Evolutionary conservation across 2,329 filamentous ascomycete genomes (phyloP), one percentile per base, ranked within the genome.

Genomic region (Diplodia intermedia): DNA sequence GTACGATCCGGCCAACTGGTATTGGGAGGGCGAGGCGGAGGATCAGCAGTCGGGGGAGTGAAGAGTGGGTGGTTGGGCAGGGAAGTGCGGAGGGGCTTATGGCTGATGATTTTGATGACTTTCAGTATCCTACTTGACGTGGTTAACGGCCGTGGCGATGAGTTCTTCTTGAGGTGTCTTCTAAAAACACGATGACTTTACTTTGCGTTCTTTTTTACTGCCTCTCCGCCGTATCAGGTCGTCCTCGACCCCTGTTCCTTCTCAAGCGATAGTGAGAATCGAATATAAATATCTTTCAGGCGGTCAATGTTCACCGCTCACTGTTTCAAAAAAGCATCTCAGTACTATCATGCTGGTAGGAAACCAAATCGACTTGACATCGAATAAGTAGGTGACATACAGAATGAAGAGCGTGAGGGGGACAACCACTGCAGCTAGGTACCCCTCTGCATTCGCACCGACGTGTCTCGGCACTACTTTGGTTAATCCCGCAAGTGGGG

Each of bases 1-100:
- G 20, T 65, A 38, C n/a, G 49, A 65, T 43, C 62, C 62, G n/a
- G 53, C 52, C 18, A 40, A 65, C 15, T 50, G 29, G 47, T 65
- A 43, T 14, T 54, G 31, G 23, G 62, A 40, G 62, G 43, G 43
- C 8, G 43, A 47, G 43, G 7, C 43, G 18, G 43, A 20, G 43
- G 43, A 47, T 20, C 43, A 47, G 18, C 43, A 47, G 43, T 47
- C 43, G 8, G 43, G 9, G 43, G 9, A 47, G 18, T 47, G n/a
- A 47, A 11, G 18, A 4, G 15, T n/a, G 2, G 15, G 40, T 47
- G 18, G 18, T 14, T 47, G 15, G 40, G 15, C 5, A 8, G 18
- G 40, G 18, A 3, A 3, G 4, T n/a, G 18, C 3, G 7, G 15
- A 47, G 18, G n/a, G 9, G 43, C 43, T 47, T 20, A 47, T 47